phyloP scores from a whole-genome alignment of 2,329 filamentous ascomycete genomes.

The Fusarium armeniacum region DNA sequence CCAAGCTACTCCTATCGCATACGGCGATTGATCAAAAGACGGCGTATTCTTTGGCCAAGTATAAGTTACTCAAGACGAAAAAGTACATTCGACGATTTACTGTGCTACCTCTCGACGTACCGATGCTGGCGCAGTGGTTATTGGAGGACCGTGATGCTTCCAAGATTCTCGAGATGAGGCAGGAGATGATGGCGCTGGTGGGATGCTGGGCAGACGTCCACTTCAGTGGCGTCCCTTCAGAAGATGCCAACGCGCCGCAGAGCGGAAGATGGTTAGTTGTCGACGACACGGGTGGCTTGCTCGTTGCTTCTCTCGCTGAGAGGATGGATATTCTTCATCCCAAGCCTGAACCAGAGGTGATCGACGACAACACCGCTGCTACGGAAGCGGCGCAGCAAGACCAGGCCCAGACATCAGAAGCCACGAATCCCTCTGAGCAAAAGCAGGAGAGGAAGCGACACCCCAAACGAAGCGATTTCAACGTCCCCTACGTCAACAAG shows the following conservation, averaged over 20 bases:
- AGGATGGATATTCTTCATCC: slow-evolving; percentile 84
- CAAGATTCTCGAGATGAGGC: slow-evolving; percentile 87
- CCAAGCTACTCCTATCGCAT: slow-evolving; percentile 92
- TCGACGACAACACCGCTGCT: slow-evolving; percentile 19
- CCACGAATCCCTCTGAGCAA: slow-evolving; percentile 21
- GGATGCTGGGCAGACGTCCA: slow-evolving; percentile 94
- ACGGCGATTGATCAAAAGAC: slow-evolving; percentile 94
- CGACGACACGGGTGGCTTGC: slow-evolving; percentile 86
- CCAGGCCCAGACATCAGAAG: slow-evolving; percentile 24
- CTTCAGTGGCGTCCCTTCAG: slow-evolving; percentile 60
- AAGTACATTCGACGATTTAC: slow-evolving; percentile 94
- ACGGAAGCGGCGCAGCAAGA: slow-evolving; percentile 21
- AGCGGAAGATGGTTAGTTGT: slow-evolving; percentile 80
- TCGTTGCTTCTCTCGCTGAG: slow-evolving; percentile 88
- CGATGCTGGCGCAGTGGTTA: slow-evolving; percentile 80
- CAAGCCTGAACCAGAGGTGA: slow-evolving; percentile 49
- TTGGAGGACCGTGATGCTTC: slow-evolving; percentile 83
- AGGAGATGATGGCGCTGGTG: slow-evolving; percentile 84
- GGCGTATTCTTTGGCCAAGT: slow-evolving; percentile 92
- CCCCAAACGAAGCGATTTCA: slow-evolving; percentile 63
- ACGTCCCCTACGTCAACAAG: slow-evolving; percentile 74
- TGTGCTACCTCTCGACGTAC: slow-evolving; percentile 84
- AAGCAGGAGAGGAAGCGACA: slow-evolving; percentile 48
- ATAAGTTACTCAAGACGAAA: slow-evolving; percentile 91
- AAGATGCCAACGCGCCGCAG: slow-evolving; percentile 48